Conservation (phyloP, 371 early-diverging fungal species). For the Mortierella sp. region DNA sequence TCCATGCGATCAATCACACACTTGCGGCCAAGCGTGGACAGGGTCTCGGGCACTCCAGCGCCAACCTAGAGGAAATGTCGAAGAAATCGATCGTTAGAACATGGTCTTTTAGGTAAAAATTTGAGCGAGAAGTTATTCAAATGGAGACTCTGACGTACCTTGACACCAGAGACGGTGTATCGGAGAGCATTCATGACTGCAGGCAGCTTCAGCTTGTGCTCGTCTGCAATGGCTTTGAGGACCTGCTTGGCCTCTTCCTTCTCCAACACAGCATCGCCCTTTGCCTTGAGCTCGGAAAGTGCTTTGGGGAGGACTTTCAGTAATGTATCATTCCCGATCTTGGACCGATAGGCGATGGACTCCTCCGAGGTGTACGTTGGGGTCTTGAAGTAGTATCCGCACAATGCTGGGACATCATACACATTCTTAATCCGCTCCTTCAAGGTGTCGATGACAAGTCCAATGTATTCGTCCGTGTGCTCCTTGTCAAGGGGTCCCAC, state of each 20-base stretch:
- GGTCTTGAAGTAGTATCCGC: constrained; percentile 69
- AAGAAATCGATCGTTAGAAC: neutral
- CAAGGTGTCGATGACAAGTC: constrained; percentile 62
- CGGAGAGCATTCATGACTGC: constrained; percentile 75
- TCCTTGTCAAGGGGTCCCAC: constrained; percentile 18
- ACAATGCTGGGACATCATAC: constrained; percentile 68
- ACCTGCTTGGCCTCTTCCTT: constrained; percentile 38
- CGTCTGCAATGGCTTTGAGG: constrained; percentile 30
- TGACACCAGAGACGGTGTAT: constrained; percentile 73
- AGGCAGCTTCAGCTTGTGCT: constrained; percentile 61
- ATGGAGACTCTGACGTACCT: constrained; percentile 28
- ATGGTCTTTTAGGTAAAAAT: neutral
- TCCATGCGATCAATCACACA: constrained; percentile 58
- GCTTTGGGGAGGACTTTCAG: constrained; percentile 52
- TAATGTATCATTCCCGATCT: constrained; percentile 62
- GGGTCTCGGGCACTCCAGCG: constrained; percentile 72
- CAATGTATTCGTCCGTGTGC: constrained; percentile 58
- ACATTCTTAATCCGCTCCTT: constrained; percentile 74
- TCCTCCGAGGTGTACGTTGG: constrained; percentile 68
- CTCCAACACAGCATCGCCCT: neutral
- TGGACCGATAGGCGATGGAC: constrained; percentile 60
- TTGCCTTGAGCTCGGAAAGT: constrained; percentile 49
- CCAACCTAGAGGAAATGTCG: constrained; percentile 60
- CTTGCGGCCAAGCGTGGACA: constrained; percentile 64
- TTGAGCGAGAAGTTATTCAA: neutral